These are phyloP conservation scores for Cantharellus anzutake DNA, from an alignment of 768 basidiomycete species.

Conservation along the genomic window DNA sequence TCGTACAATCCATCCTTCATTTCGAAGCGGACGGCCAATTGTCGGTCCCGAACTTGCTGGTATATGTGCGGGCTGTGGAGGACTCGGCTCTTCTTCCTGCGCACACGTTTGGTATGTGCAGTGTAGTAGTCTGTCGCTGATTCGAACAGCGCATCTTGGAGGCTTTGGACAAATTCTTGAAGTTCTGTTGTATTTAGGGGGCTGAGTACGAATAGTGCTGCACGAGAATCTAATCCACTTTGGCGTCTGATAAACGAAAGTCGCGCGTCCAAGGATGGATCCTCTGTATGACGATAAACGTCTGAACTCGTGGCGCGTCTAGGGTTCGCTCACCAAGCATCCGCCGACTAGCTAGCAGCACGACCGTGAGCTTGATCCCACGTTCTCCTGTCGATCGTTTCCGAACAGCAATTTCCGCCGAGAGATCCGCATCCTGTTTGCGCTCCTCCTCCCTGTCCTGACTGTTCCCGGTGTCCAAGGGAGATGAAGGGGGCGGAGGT, in stretches of 20 bases:
- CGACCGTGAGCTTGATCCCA: conserved; percentile 85
- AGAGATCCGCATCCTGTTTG: conserved; percentile 51
- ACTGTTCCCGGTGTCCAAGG: conserved; percentile 18
- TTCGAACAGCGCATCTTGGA: conserved; percentile 79
- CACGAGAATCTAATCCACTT: conserved; percentile 76
- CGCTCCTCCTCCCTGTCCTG: conserved; percentile 42
- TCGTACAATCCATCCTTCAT: conserved; percentile 87
- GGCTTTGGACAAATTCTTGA: conserved; percentile 64
- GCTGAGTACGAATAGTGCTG: conserved; percentile 84
- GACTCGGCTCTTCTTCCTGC: conserved; percentile 67
- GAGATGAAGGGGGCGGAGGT: conserved; percentile 23
- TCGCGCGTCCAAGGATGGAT: conserved; percentile 62
- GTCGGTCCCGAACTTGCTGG: conserved; percentile 1
- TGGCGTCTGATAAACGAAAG: conserved; percentile 76
- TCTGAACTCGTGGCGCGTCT: not conserved
- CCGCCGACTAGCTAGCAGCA: conserved; percentile 71
- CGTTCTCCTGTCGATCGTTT: conserved; percentile 69
- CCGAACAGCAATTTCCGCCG: conserved; percentile 57
- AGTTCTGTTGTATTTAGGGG: conserved; percentile 79
- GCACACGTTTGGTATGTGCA: conserved; percentile 76
- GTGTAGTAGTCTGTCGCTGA: conserved; percentile 88
- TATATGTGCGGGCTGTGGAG: conserved; percentile 10
- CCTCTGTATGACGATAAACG: conserved; percentile 31
- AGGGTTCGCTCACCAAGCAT: conserved; percentile 48
- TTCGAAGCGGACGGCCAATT: conserved; percentile 31